Evolutionary conservation across 1,284 basidiomycete genomes (phyloP).

Genomic region (Microbotryum scabiosae): DNA sequence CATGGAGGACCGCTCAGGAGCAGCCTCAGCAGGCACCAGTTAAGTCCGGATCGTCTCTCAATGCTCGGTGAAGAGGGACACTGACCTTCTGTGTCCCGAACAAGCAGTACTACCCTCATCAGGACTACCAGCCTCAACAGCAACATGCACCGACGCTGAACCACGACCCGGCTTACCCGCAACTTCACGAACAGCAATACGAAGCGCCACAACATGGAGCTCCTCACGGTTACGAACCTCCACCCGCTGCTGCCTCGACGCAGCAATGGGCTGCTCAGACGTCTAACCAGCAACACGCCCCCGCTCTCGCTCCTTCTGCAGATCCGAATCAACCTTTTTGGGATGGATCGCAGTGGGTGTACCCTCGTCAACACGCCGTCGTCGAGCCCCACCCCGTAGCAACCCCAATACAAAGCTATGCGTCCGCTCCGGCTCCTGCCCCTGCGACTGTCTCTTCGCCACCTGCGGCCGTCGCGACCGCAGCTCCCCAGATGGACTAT

Average conservation of each 20-base stretch:
- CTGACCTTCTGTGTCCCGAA: neutral
- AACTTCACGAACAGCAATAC: neutral
- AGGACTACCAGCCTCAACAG: conserved; percentile 2
- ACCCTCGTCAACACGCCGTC: conserved; percentile 9
- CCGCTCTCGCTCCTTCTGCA: neutral
- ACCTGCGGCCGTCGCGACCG: neutral
- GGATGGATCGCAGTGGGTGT: conserved; percentile 23
- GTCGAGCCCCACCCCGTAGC: neutral
- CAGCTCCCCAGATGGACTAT: neutral
- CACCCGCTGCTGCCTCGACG: neutral
- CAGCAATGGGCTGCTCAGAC: neutral
- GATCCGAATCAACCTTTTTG: conserved; percentile 14
- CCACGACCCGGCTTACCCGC: no score
- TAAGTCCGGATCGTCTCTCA: no score
- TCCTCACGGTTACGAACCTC: neutral
- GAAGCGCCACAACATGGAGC: neutral
- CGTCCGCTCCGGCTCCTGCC: neutral
- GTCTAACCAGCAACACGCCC: neutral
- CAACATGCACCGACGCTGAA: neutral
- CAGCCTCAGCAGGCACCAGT: neutral
- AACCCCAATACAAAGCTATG: neutral
- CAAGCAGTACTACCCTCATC: conserved; percentile 9
- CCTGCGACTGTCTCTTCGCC: neutral
- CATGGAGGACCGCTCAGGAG: neutral
- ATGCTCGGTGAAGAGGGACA: no score